Percentiles rank a stretch among this genome's conserved stretches.
phyloP scores from a whole-genome alignment of 2,329 filamentous ascomycete species.

The Alternaria arborescens region DNA sequence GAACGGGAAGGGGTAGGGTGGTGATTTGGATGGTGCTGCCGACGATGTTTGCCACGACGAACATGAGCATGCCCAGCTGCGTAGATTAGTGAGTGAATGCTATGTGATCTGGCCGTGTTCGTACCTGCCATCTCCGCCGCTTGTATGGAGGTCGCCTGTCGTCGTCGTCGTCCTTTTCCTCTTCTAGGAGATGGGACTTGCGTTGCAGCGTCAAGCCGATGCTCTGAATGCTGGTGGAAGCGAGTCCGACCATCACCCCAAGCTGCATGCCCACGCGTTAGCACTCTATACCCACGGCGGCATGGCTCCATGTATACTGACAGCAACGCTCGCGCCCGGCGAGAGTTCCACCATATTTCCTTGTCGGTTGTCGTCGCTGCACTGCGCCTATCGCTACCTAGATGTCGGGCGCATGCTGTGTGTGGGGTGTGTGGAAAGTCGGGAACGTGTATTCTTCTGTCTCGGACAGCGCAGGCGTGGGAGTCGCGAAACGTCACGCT shows the following conservation, averaged over 20 bases:
- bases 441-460: not conserved
- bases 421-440: conserved; percentile 3
- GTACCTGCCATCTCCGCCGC: conserved; percentile 86
- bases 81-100: conserved; percentile 21
- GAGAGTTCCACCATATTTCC: conserved; percentile 53
- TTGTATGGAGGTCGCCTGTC: conserved; percentile 85
- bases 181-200: conserved; percentile 97
- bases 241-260: conserved; percentile 88
- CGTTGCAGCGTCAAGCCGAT: conserved; percentile 94
- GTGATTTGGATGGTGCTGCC: conserved; percentile 98
- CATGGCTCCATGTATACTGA: conserved; percentile 31
- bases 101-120: conserved; percentile 9
- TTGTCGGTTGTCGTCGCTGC: conserved; percentile 26
- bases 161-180: conserved; percentile 84
- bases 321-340: conserved; percentile 53
- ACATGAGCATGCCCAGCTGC: conserved; percentile 90
- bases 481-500: conserved; percentile 36
- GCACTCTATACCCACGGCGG: not conserved
- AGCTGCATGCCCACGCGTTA: conserved; percentile 63
- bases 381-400: conserved; percentile 42
- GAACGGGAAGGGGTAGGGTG: conserved; percentile 88
- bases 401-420: conserved; percentile 40
- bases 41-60: conserved; percentile 90
- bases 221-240: conserved; percentile 95
- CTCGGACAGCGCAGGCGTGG: conserved; percentile 1